These are phyloP conservation scores for Fragaria ananassa DNA, from an alignment of 306 rosid genomes.

Conservation along the genomic window DNA sequence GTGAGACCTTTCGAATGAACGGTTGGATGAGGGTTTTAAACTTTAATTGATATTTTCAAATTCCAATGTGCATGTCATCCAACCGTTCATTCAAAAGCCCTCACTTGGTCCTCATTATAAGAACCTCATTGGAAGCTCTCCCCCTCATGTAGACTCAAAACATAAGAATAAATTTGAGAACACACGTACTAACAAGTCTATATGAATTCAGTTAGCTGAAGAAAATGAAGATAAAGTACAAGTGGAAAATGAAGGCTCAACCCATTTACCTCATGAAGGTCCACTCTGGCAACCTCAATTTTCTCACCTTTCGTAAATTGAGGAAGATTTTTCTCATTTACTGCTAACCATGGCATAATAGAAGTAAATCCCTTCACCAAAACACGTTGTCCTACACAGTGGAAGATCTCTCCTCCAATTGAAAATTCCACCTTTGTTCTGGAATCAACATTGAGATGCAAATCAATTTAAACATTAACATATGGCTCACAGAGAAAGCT, in stretches of 20 bases:
- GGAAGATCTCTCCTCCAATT: constrained; percentile 77
- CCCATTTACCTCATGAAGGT: constrained; percentile 71
- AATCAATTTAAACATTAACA: background rate
- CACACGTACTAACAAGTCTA: background rate
- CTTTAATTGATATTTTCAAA: no score
- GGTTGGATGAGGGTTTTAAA: no score
- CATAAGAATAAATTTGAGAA: background rate
- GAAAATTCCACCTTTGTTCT: constrained; percentile 81
- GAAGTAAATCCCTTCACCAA: constrained; percentile 69
- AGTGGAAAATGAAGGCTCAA: constrained; percentile 18
- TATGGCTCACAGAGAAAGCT: background rate
- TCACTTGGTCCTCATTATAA: no score
- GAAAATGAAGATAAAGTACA: background rate
- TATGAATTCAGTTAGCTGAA: background rate
- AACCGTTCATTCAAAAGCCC: no score
- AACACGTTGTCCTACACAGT: constrained; percentile 75
- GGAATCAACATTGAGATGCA: constrained; percentile 17
- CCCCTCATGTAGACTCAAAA: background rate
- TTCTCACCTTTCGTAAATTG: constrained; percentile 76
- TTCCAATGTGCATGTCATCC: no score
- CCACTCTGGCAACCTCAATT: constrained; percentile 63
- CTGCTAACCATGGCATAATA: constrained; percentile 92
- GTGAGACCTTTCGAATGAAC: no score
- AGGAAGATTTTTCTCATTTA: constrained; percentile 82
- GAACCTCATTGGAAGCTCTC: no score